Base-by-base conservation (phyloP, 441 rosid species). In the Arabidopsis lyrata region DNA sequence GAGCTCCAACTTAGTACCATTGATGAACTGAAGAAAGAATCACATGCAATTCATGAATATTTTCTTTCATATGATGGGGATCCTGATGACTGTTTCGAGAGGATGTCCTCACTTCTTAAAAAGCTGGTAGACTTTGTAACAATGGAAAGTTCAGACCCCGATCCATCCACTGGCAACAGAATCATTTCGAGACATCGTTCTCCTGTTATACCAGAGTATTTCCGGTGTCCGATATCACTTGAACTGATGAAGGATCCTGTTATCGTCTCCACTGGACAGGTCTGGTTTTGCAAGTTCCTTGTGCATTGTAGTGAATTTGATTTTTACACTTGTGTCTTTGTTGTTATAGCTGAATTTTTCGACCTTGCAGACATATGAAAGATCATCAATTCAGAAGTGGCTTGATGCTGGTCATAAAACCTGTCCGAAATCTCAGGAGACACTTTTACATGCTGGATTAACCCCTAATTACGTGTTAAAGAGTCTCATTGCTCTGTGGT, bases 201-300 rank as follows among this genome's bases (percentile, higher is more conserved):
- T 72, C 99, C 99, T 47, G 91, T 92, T 63, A 91, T 92, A 65
- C 99, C 99, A 0, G 99, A 95, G 81, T 96, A 92, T 81, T 95
- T 95, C 49, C 96, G 96, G 10, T 95, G 99, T 81, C 97, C 99
- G 0, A 92, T 95, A 80, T 95, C 99, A 66, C 95, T 95, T 32
- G 99, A 95, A 80, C 76, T 93, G 78, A 95, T 93, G 99, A 91
- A 86, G 82, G 98, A 95, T 85, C 99, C 99, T 12, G 99, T 93
- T n/a, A 95, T 95, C n/a, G 92, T 95, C 74, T 95, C 99, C 39
- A 92, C 99, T n/a, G 99, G 99, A 72, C 98, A 93, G 98, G 98
- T 95, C 54, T 74, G 60, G 3, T 56, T 63, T 68, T 36, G 31
- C 70, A 31, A 54, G 42, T 31, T 77, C 56, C 10, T 29, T 66